phyloP scores from a whole-genome alignment of 331 rosid genomes.

The Saraca asoca region DNA sequence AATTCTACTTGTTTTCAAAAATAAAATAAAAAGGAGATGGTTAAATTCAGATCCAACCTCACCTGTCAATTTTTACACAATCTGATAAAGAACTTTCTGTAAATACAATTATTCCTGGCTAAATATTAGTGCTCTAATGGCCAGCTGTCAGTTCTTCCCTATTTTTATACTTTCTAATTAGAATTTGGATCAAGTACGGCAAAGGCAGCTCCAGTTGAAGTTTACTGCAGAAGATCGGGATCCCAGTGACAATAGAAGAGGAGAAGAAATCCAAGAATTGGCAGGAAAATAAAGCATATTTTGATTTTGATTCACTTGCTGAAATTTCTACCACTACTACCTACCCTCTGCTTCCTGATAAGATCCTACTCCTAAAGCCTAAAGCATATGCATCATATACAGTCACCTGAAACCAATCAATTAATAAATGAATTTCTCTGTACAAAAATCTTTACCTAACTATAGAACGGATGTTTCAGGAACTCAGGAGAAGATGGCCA shows the following conservation, averaged over 20 bases:
- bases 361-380: constrained; percentile 53
- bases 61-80: too few relatives aligned
- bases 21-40: too few relatives aligned
- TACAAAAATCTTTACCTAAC: constrained; percentile 51
- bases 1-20: too few relatives aligned
- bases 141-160: too few relatives aligned
- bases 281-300: constrained; percentile 32
- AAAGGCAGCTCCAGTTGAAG: too few relatives aligned
- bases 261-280: constrained; percentile 8
- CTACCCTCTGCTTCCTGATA: constrained; percentile 31
- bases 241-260: neutral
- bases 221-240: too few relatives aligned
- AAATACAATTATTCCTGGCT: too few relatives aligned
- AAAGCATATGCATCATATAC: constrained; percentile 47
- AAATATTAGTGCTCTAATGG: too few relatives aligned
- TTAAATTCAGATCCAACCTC: too few relatives aligned
- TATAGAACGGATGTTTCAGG: constrained; percentile 41
- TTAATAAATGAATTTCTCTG: constrained; percentile 62
- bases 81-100: too few relatives aligned
- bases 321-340: constrained; percentile 30
- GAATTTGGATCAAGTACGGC: too few relatives aligned
- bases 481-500: constrained; percentile 36
- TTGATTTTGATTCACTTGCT: constrained; percentile 6
- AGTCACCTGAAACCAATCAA: constrained; percentile 54
- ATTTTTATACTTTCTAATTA: too few relatives aligned